These are phyloP conservation scores for Tephrocybe sp. DNA, from an alignment of 768 basidiomycete species.

Conservation along the genomic window DNA sequence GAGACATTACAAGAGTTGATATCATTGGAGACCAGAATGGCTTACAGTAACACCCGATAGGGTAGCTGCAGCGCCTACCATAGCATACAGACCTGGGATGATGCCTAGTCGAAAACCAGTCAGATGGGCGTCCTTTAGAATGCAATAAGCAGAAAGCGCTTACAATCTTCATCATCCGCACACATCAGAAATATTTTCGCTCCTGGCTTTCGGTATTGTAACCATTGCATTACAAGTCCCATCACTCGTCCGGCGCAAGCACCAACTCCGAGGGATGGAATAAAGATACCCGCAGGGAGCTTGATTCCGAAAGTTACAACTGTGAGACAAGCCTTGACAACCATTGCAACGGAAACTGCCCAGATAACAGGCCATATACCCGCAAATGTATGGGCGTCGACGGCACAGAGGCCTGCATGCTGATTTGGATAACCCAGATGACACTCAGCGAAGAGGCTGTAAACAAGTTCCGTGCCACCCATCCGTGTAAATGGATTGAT, in stretches of 20 bases:
- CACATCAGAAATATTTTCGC: slow-evolving; percentile 65
- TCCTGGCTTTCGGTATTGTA: slow-evolving; percentile 62
- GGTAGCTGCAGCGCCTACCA: slow-evolving; percentile 94
- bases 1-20: slow-evolving; percentile 7
- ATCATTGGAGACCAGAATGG: slow-evolving; percentile 8
- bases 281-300: slow-evolving; percentile 92
- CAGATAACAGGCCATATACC: slow-evolving; percentile 61
- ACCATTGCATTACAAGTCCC: slow-evolving; percentile 77
- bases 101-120: slow-evolving; percentile 40
- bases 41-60: slow-evolving; percentile 93
- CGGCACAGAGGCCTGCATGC: slow-evolving; percentile 69
- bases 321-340: slow-evolving; percentile 79
- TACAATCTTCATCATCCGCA: slow-evolving; percentile 62
- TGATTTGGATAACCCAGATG: slow-evolving; percentile 48
- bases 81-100: slow-evolving; percentile 88
- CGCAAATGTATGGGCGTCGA: slow-evolving; percentile 51
- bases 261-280: slow-evolving; percentile 92
- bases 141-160: slow-evolving; percentile 14
- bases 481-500: slow-evolving; percentile 88
- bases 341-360: slow-evolving; percentile 70
- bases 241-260: slow-evolving; percentile 89
- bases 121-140: not conserved
- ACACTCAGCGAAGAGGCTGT: slow-evolving; percentile 89
- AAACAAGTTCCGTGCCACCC: slow-evolving; percentile 94
- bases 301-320: slow-evolving; percentile 93